These are phyloP conservation scores for Xanthoconium purpureum DNA, from an alignment of 768 basidiomycete genomes.

Conservation along the genomic window DNA sequence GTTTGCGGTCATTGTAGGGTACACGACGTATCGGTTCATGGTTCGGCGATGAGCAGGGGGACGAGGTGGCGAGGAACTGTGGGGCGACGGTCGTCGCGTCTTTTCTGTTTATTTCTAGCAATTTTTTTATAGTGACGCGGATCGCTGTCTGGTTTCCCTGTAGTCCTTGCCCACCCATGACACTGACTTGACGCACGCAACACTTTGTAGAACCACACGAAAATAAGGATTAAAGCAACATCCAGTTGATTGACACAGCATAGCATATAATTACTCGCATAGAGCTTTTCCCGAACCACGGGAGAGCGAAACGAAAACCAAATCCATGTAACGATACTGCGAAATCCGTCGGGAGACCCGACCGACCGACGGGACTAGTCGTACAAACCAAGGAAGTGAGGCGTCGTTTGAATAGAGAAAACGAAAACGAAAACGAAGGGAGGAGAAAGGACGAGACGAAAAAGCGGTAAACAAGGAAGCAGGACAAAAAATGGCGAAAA, in stretches of 20 bases:
- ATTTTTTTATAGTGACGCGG: too few relatives aligned
- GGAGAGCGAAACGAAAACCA: background rate
- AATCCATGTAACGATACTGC: background rate
- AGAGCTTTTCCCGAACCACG: background rate
- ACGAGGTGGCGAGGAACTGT: background rate
- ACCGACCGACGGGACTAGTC: background rate
- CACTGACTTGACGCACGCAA: background rate
- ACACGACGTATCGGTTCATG: conserved; percentile 78
- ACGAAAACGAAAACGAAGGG: background rate
- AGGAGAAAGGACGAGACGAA: background rate
- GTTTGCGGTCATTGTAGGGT: conserved; percentile 80
- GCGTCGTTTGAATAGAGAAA: background rate
- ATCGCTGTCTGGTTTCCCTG: too few relatives aligned
- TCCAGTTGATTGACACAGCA: background rate
- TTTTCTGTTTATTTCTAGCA: background rate
- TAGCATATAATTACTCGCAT: background rate
- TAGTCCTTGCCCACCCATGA: too few relatives aligned
- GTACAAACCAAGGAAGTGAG: background rate
- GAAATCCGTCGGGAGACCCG: too few relatives aligned
- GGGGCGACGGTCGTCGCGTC: background rate
- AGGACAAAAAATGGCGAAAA: background rate
- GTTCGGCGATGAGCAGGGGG: conserved; percentile 35
- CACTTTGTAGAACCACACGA: background rate
- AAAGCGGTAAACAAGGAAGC: background rate
- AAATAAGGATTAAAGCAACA: background rate